Base-by-base conservation (phyloP, 2,329 filamentous ascomycete genomes). In the Botrytis fragariae region DNA sequence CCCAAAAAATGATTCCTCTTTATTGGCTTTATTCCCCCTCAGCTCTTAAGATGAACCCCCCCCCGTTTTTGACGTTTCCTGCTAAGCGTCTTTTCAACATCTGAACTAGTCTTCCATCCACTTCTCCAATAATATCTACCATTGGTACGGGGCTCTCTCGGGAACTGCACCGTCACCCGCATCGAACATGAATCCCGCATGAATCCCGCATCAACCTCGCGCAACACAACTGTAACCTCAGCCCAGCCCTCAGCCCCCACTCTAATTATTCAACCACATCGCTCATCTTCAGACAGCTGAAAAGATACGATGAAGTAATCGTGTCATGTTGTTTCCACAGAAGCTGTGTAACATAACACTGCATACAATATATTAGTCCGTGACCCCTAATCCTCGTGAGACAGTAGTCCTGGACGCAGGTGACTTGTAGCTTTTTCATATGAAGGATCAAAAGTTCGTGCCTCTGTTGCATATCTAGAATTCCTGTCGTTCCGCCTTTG, bases 391-490 rank as follows among this genome's bases (percentile, higher is more conserved):
- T 16, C n/a, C n/a, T 8, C 35, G 48, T 32, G 22, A 25, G 10
- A 57, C 48, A 16, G 12, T 18, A 57, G n/a, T 37, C n/a, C n/a
- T 32, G 4, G 18, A 32, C 29, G 20, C 63, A n/a, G n/a, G 29
- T 51, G 22, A 42, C 64, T 68, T n/a, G 29, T 35, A 14, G 25
- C 22, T 22, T n/a, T 65, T 4, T 35, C 7, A 25, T 10, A 44
- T n/a, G 16, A 48, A 18, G 37, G 10, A 68, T 42, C 25, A 32
- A 9, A 57, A 68, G 48, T 57, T 57, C 18, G 35, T 57, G 6
- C 18, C 35, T 42, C 35, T 42, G 65, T 69, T 69, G 65, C 37
- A 44, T 59, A 22, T 69, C 65, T 69, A n/a, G 42, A 35, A 69
- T 32, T 25, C 25, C 54, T 59, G 48, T 69, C 35, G 65, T 69